These are phyloP conservation scores for Pseudocercospora cruenta DNA, from an alignment of 2,329 filamentous ascomycete species.

Conservation along the genomic window DNA sequence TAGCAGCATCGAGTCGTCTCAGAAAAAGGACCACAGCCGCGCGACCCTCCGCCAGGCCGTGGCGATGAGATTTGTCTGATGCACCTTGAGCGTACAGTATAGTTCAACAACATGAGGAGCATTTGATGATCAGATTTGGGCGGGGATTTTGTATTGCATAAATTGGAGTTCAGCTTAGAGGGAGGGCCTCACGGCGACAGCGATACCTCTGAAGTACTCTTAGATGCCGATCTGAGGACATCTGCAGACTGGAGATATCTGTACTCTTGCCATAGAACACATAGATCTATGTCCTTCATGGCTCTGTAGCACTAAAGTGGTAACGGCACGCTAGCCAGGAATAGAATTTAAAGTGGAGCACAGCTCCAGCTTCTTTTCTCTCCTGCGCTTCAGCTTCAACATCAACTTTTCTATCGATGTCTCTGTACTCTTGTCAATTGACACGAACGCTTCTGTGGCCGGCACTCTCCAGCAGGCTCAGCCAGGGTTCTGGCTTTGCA, in stretches of 20 bases:
- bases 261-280: not conserved
- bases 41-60: not conserved
- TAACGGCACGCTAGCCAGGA: not conserved
- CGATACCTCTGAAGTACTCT: not conserved
- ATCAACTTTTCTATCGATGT: not conserved
- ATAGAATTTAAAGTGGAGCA: not conserved
- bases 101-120: no score
- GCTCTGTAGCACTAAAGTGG: no score
- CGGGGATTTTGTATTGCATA: not conserved
- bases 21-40: not conserved
- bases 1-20: not conserved
- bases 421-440: not conserved
- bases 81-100: no score
- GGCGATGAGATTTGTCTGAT: not conserved
- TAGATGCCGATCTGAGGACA: not conserved
- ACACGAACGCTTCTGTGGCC: not conserved
- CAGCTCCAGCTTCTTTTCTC: not conserved
- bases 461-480: not conserved
- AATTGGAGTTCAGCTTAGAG: not conserved
- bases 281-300: not conserved
- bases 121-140: not conserved
- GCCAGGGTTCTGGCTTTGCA: not conserved
- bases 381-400: not conserved
- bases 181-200: not conserved
- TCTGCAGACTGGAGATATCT: not conserved